phyloP scores from a whole-genome alignment of 2,329 filamentous ascomycete species.

The Xylaria sp. region DNA sequence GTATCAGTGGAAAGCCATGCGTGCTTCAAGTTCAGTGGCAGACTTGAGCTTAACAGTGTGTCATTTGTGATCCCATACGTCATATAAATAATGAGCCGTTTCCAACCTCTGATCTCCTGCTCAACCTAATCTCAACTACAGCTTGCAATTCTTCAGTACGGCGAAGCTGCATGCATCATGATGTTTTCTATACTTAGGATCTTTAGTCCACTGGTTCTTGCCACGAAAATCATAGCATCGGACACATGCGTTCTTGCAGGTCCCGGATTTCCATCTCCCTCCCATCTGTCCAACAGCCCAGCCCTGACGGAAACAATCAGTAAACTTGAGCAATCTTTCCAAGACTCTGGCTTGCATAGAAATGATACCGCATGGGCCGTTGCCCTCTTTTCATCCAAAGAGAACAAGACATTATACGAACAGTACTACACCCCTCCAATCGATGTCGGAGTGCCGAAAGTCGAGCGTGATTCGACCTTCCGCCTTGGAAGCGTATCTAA shows the following conservation, averaged over 20 bases:
- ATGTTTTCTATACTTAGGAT: constrained; percentile 12
- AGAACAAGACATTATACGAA: constrained; percentile 45
- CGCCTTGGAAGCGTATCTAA: constrained; percentile 58
- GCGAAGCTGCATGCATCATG: not conserved
- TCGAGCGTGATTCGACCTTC: constrained; percentile 53
- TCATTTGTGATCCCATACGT: too few species aligned
- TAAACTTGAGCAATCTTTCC: constrained; percentile 18
- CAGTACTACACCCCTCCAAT: constrained; percentile 44
- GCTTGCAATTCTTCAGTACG: not conserved
- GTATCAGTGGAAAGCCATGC: not conserved
- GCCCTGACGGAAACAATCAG: constrained; percentile 9
- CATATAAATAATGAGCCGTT: constrained; percentile 9
- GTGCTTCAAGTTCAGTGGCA: too few species aligned
- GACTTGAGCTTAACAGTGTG: too few species aligned
- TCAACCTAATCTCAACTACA: not conserved
- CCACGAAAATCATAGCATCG: constrained; percentile 4
- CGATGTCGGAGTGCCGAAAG: constrained; percentile 43
- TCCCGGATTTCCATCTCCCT: constrained; percentile 35
- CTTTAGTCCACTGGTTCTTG: not conserved
- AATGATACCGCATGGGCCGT: constrained; percentile 46
- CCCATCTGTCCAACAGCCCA: constrained; percentile 23
- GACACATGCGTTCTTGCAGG: constrained; percentile 33
- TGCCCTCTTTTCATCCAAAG: constrained; percentile 43
- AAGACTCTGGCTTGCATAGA: constrained; percentile 13
- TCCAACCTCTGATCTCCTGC: not conserved